Evolutionary conservation across 73 alveolate species (phyloP).

Genomic region (Halteria grandinella): DNA sequence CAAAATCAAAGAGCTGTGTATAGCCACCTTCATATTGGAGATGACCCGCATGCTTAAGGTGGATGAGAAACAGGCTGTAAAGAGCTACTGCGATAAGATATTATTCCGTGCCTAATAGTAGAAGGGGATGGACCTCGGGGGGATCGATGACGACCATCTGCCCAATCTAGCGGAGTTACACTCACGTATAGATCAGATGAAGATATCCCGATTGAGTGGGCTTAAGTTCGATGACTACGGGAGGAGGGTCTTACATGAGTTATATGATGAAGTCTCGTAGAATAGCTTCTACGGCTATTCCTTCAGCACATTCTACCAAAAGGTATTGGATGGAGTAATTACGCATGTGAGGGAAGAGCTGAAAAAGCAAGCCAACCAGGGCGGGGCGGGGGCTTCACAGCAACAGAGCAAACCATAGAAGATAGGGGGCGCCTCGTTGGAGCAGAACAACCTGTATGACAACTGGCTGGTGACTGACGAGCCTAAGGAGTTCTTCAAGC

Average conservation of each 20-base stretch:
- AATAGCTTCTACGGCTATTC: slow-evolving; percentile 15
- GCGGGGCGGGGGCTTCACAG: background rate
- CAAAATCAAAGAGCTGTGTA: slow-evolving; percentile 25
- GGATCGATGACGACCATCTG: background rate
- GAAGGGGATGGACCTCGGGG: too few species aligned
- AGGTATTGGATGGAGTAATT: too few species aligned
- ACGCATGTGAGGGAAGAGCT: too few species aligned
- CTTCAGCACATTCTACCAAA: slow-evolving; percentile 16
- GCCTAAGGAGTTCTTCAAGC: slow-evolving; percentile 22
- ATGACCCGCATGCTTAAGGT: slow-evolving; percentile 31
- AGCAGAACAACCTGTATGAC: slow-evolving; percentile 14
- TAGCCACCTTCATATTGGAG: slow-evolving; percentile 26
- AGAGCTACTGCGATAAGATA: slow-evolving; percentile 48
- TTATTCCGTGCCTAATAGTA: slow-evolving; percentile 4
- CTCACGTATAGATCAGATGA: slow-evolving; percentile 26
- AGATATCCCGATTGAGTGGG: slow-evolving; percentile 21
- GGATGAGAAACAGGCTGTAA: slow-evolving; percentile 18
- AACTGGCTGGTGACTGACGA: background rate
- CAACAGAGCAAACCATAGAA: slow-evolving; percentile 18
- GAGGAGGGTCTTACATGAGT: slow-evolving; percentile 19
- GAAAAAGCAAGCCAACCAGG: too few species aligned
- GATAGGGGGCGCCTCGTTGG: slow-evolving; percentile 36
- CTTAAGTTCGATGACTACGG: slow-evolving; percentile 39
- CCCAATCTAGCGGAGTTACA: slow-evolving; percentile 33
- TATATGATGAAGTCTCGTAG: background rate